Evolutionary conservation across 1,284 basidiomycete genomes (phyloP).

Genomic region (Hemileia vastatrix): DNA sequence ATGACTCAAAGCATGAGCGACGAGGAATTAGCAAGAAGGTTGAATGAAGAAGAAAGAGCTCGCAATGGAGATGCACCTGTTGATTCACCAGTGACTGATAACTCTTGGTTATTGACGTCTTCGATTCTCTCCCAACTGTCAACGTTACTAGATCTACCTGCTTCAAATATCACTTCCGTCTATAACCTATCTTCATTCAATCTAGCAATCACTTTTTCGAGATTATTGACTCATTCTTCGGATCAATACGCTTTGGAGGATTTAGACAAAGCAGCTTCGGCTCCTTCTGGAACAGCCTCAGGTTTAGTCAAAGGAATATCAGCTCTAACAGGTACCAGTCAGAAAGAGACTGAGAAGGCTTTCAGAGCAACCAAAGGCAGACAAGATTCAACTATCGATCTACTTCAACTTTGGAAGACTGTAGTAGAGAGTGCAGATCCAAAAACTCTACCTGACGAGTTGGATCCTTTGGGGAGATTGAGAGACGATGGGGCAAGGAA

Average conservation of each 20-base stretch:
- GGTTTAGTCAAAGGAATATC: constrained; percentile 28
- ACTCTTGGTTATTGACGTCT: constrained; percentile 38
- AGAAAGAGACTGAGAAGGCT: constrained; percentile 23
- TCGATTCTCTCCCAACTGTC: constrained; percentile 38
- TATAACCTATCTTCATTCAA: no score
- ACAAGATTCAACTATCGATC: constrained; percentile 37
- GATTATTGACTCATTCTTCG: no score
- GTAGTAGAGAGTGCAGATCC: constrained; percentile 27
- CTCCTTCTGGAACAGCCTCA: constrained; percentile 27
- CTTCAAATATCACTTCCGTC: constrained; percentile 26
- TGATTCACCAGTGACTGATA: not conserved
- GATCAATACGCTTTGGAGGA: constrained; percentile 23
- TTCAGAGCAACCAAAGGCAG: constrained; percentile 35
- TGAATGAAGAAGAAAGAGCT: not conserved
- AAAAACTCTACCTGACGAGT: constrained; percentile 26
- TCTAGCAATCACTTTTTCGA: no score
- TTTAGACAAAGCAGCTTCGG: constrained; percentile 26
- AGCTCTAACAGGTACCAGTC: constrained; percentile 23
- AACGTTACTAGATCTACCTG: constrained; percentile 30
- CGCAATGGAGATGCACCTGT: not conserved
- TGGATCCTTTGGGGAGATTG: constrained; percentile 33
- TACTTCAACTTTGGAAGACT: constrained; percentile 32
- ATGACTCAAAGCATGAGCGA: not conserved
- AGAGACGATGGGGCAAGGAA: not conserved
- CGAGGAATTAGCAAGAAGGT: not conserved